Base-by-base conservation (phyloP, 305 asterid species). In the Fraxinus paxiana region DNA sequence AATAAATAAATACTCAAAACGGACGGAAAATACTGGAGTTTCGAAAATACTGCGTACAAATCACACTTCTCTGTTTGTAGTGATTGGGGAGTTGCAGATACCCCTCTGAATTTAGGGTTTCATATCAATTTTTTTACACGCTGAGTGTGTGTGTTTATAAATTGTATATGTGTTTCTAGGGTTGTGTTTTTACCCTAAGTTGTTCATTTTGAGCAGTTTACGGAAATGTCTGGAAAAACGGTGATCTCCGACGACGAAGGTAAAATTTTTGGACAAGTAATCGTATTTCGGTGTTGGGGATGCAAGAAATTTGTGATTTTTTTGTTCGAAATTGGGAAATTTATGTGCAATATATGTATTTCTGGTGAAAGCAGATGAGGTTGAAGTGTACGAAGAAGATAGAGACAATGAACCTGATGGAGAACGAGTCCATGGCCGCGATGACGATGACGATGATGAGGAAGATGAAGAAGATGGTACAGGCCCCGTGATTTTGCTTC, bases 391-490 rank as follows among this genome's bases (percentile, higher is more conserved):
- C 80, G 98, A 95, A 76, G 97, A 91, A 83, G 97, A 92, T 83
- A 86, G 93, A 69, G 97, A 90, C 3, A 95, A 89, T 61, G 97
- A 90, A 83, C 83, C 85, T 3, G 90, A 85, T 17, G 97, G 93
- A 41, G 93, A 88, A 59, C 88, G 74, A 76, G 87, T 73, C 10
- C 92, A 82, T 73, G 92, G 89, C 8, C 90, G 90, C 1, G 93
- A 74, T 33, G 89, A 87, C 1, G 93, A 74, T 33, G 89, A 87
- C 5, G 97, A 91, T 4, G 95, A 91, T 1, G 99, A 95, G 9
- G 98, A 94, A 15, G 98, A 93, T 4, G 98, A 95, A 79, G 99
- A 95, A 18, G 97, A 93, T 28, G 98, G 98, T 96, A 86, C 13
- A 71, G 82, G 0, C 69, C 10, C n/a, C 26, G 9, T 76, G 69